phyloP scores from a whole-genome alignment of 495 filamentous ascomycete genomes.

The Tuber aestivum region DNA sequence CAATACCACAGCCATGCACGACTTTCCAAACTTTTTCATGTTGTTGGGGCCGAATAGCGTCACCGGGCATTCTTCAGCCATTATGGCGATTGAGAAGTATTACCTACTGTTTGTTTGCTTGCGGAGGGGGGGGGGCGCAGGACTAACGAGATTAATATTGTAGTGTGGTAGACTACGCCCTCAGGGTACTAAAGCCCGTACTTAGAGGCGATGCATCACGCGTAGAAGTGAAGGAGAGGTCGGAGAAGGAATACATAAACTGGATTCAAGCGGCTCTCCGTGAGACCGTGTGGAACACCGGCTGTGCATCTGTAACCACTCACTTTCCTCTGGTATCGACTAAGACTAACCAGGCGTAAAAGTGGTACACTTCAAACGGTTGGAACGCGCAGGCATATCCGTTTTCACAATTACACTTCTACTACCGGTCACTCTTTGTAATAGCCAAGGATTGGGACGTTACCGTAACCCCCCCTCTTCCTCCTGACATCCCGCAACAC shows the following conservation, averaged over 20 bases:
- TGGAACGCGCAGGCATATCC: slow-evolving; percentile 52
- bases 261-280: slow-evolving; percentile 47
- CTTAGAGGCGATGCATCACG: slow-evolving; percentile 46
- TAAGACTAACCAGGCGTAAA: slow-evolving; percentile 27
- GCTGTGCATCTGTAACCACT: slow-evolving; percentile 42
- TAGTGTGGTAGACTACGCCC: slow-evolving; percentile 47
- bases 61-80: slow-evolving; percentile 59
- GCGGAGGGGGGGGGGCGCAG: not conserved
- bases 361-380: slow-evolving; percentile 43
- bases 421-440: slow-evolving; percentile 44
- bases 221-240: slow-evolving; percentile 44
- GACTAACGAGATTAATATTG: not conserved
- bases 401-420: slow-evolving; percentile 45
- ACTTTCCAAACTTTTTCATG: slow-evolving; percentile 65
- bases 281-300: slow-evolving; percentile 47
- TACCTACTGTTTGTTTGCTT: not conserved
- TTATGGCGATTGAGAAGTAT: slow-evolving; percentile 55
- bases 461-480: not conserved
- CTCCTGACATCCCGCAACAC: not conserved
- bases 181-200: slow-evolving; percentile 52
- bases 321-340: slow-evolving; percentile 13
- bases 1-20: slow-evolving; percentile 58
- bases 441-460: slow-evolving; percentile 43
- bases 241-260: slow-evolving; percentile 47
- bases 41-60: slow-evolving; percentile 61